Evolutionary conservation across 257 asterid species (phyloP), one percentile per base, ranked within the genome.

Genomic region (Verbascum thapsus): DNA sequence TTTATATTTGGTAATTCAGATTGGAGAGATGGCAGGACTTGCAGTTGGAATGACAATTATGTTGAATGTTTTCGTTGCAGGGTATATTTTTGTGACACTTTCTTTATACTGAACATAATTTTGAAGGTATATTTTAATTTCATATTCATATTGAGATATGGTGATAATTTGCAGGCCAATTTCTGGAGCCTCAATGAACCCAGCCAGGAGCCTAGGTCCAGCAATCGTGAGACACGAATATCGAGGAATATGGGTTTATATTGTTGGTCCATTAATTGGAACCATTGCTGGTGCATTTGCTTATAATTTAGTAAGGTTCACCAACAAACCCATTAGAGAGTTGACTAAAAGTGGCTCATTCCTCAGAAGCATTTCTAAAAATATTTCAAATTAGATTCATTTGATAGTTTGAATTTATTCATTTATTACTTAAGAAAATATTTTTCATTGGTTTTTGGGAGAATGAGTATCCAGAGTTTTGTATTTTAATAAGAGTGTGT

Each of bases 121-220:
- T 7, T 3, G 18, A 10, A 30, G 4, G 1, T n/a, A 1, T 6
- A n/a, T 12, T 13, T 10, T 26, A 7, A 7, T 19, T 38, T 59
- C 8, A 8, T 10, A 20, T 53, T 37, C 15, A 7, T 17, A 32
- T 8, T 13, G 7, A 6, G 0, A 1, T 20, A 2, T 64, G 8
- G 50, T 2, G 30, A 2, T 40, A 6, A 0, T 12, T 32, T 74
- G 78, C 77, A 90, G 97, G 75, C 96, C 91, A 3, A 71, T 85
- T 39, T 88, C 98, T 5, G 98, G 98, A 26, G 96, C 95, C 3
- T 90, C 96, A 0, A 88, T 90, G 98, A 90, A 90, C 68, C 98
- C 96, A 23, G 96, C 98, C 10, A 75, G 96, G 74, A 91, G 94
- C 61, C 55, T 91, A 51, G 98, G 94, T 0, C 98, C 98, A 13